Evolutionary conservation across 352 stramenopile species (phyloP).

Genomic region (Plasmopara viticola): DNA sequence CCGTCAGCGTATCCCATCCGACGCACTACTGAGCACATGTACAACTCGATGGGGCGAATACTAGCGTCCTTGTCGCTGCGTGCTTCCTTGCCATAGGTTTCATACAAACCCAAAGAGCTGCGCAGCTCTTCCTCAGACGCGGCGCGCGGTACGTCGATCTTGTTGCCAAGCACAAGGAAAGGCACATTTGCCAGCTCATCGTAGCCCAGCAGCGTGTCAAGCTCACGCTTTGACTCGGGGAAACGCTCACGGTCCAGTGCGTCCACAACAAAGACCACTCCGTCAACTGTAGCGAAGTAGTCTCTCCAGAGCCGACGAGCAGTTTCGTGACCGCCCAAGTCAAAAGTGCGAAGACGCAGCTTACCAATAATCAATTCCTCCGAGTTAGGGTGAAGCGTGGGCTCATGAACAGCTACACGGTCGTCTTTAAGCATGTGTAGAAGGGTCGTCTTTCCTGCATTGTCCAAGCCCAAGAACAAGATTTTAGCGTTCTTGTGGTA

Average conservation of each 20-base stretch:
- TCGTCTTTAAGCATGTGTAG: slow-evolving; percentile 99
- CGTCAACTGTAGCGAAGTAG: slow-evolving; percentile 99
- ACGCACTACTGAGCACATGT: slow-evolving; percentile 99
- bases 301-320: slow-evolving; percentile 97
- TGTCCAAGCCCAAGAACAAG: slow-evolving; percentile 99
- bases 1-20: slow-evolving; percentile 98
- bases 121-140: slow-evolving; percentile 98
- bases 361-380: slow-evolving; percentile 93
- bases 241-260: slow-evolving; percentile 97
- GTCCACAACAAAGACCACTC: slow-evolving; percentile 99
- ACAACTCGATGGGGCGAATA: slow-evolving; percentile 97
- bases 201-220: slow-evolving; percentile 95
- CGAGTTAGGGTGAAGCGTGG: slow-evolving; percentile 94
- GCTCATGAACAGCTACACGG: slow-evolving; percentile 93
- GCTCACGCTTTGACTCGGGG: slow-evolving; percentile 98
- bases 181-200: slow-evolving; percentile 97
- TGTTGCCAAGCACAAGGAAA: slow-evolving; percentile 99
- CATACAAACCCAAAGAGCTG: slow-evolving; percentile 92
- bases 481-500: slow-evolving; percentile 99
- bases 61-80: slow-evolving; percentile 83
- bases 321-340: slow-evolving; percentile 98
- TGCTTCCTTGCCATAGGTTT: slow-evolving; percentile 98
- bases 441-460: slow-evolving; percentile 99
- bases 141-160: slow-evolving; percentile 98
- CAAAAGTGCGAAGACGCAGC: slow-evolving; percentile 99